Conservation (phyloP, 2,329 filamentous ascomycete genomes). For the Colletotrichum sp. region DNA sequence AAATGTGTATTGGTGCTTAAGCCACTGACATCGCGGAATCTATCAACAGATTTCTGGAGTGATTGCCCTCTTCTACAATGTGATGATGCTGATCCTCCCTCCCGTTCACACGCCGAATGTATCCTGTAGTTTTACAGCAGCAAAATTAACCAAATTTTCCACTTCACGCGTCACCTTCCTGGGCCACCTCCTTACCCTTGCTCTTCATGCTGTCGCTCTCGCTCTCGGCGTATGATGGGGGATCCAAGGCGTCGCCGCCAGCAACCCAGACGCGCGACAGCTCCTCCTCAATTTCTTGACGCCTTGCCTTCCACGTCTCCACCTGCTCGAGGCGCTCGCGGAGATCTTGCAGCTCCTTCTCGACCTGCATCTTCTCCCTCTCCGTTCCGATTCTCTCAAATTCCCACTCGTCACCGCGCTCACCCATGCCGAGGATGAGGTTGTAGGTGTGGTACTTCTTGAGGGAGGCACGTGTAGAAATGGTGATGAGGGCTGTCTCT, state of each 20-base stretch:
- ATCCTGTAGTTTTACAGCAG: conserved; percentile 5
- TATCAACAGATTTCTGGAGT: conserved; percentile 4
- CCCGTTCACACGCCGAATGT: background rate
- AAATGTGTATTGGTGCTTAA: background rate
- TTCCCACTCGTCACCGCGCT: conserved; percentile 86
- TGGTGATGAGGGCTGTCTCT: conserved; percentile 81
- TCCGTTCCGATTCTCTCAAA: conserved; percentile 94
- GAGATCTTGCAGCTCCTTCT: conserved; percentile 87
- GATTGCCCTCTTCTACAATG: background rate
- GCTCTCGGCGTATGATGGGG: conserved; percentile 48
- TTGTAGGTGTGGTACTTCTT: conserved; percentile 97
- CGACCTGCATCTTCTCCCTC: conserved; percentile 89
- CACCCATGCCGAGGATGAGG: conserved; percentile 81
- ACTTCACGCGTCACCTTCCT: conserved; percentile 8
- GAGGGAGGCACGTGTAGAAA: conserved; percentile 90
- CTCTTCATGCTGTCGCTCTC: conserved; percentile 17
- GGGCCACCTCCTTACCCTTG: conserved; percentile 11
- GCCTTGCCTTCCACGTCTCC: conserved; percentile 80
- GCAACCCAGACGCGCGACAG: conserved; percentile 69
- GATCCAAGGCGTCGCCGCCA: conserved; percentile 50
- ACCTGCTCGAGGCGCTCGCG: conserved; percentile 81
- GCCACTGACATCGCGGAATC: conserved; percentile 2
- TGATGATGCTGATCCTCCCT: background rate
- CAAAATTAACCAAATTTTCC: background rate
- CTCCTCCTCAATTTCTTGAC: conserved; percentile 83